Evolutionary conservation across 495 filamentous ascomycete species (phyloP).

Genomic region (Thermochaetoides thermophila): DNA sequence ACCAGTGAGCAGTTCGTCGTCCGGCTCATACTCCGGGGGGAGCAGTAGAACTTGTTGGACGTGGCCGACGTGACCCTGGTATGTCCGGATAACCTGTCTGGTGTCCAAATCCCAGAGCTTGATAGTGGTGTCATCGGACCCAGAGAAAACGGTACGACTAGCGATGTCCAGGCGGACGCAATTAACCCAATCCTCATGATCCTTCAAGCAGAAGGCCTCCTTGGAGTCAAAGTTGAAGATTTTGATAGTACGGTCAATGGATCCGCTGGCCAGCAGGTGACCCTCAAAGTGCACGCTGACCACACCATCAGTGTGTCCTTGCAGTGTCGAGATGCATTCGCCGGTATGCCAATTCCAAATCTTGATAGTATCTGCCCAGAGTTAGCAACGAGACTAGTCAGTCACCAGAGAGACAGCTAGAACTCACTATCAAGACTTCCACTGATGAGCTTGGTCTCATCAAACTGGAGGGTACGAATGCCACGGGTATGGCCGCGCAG

Average conservation of each 20-base stretch:
- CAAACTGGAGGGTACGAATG: constrained; percentile 82
- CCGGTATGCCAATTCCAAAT: constrained; percentile 97
- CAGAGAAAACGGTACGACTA: constrained; percentile 77
- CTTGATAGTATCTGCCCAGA: constrained; percentile 43
- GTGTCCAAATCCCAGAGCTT: constrained; percentile 64
- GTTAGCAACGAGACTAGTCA: too few relatives aligned
- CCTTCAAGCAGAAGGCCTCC: constrained; percentile 59
- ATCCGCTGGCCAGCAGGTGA: constrained; percentile 71
- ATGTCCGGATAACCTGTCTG: constrained; percentile 57
- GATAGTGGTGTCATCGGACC: constrained; percentile 83
- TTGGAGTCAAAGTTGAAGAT: constrained; percentile 87
- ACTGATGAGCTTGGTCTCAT: constrained; percentile 53
- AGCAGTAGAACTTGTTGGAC: constrained; percentile 80
- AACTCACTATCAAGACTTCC: constrained; percentile 20
- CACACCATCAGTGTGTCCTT: constrained; percentile 63
- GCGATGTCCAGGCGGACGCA: constrained; percentile 66
- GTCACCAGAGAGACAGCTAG: too few relatives aligned
- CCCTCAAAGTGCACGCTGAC: constrained; percentile 74
- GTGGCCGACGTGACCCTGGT: constrained; percentile 88
- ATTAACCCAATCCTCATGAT: constrained; percentile 91
- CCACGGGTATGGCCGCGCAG: constrained; percentile 67
- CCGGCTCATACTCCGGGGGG: constrained; percentile 77
- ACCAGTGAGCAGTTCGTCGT: constrained; percentile 39
- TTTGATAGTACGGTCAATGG: constrained; percentile 76
- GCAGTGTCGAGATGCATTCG: constrained; percentile 66